Evolutionary conservation across 2,329 filamentous ascomycete genomes (phyloP), one percentile per base, ranked within the genome.

Genomic region (Blastomyces parvus): DNA sequence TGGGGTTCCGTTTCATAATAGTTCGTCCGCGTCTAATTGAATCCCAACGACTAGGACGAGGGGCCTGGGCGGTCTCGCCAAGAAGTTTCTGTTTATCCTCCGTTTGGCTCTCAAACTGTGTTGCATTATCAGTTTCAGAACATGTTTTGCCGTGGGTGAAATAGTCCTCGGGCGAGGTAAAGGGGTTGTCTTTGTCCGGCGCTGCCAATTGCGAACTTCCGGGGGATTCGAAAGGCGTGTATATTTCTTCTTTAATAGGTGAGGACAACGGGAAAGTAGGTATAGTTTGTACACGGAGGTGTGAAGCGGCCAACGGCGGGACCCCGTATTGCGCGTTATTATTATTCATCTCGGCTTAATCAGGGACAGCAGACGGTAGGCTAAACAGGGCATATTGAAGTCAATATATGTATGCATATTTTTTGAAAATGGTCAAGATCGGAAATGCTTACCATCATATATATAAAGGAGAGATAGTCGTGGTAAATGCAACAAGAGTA

Each of bases 251-350:
- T 25, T 66, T 74, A 63, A 79, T 79, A 0, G 77, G 77, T 13
- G 77, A 79, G 1, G 76, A 77, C 22, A 79, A 67, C 14, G 77
- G 77, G 57, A 79, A 78, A 22, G 67, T 73, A 25, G 74, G 76
- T 19, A 72, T 64, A 33, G 67, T 48, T 7, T 70, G 74, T 11
- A 72, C 74, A 46, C 67, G 71, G 22, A 76, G 69, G 14, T 42
- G 38, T 8, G 33, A 40, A 22, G 60, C 30, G 17, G 36, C 7
- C 36, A 53, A 53, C 33, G 55, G 33, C 19, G 55, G 55, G 4
- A 42, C 55, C n/a, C 25, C 3, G 36, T 40, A 57, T 22, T 57
- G 36, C n/a, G 55, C 33, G 36, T 9, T 56, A 42, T 57, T 22
- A 25, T 38, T 25, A 22, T 38, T n/a, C 30, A 57, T 57, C 19